Evolutionary conservation across 2,329 filamentous ascomycete genomes (phyloP).

Genomic region (Apiospora marii): DNA sequence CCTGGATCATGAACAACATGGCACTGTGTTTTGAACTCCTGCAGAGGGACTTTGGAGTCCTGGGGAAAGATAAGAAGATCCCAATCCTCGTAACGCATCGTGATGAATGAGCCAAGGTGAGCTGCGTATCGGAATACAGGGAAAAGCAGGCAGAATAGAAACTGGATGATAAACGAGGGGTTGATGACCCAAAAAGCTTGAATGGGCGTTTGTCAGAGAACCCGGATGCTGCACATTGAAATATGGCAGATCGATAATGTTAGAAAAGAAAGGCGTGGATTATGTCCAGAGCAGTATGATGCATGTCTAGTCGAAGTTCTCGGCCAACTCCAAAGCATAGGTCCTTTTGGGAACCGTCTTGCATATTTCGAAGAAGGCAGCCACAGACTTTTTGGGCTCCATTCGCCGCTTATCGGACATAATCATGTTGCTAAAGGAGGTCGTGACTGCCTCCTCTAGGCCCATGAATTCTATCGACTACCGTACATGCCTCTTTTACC

Average conservation of each 20-base stretch:
- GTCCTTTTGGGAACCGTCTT: too few species aligned
- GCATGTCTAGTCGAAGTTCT: background rate
- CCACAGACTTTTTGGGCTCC: background rate
- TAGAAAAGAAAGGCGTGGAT: background rate
- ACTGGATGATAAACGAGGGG: slow-evolving; percentile 15
- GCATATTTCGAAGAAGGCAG: background rate
- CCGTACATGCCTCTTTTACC: too few species aligned
- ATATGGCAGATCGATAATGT: background rate
- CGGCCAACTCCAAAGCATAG: background rate
- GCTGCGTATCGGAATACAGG: background rate
- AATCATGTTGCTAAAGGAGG: background rate
- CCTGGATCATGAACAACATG: slow-evolving; percentile 67
- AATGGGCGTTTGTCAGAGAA: background rate
- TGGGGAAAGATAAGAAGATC: slow-evolving; percentile 82
- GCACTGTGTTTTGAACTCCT: slow-evolving; percentile 84
- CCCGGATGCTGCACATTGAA: background rate
- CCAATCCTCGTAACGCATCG: slow-evolving; percentile 88
- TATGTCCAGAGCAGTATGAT: background rate
- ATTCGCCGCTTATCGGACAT: background rate
- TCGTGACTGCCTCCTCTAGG: background rate
- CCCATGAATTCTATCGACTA: too few species aligned
- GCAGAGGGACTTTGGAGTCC: slow-evolving; percentile 72
- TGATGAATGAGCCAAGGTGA: slow-evolving; percentile 37
- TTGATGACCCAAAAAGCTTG: background rate
- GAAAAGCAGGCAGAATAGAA: background rate